These are phyloP conservation scores for Leccinum boreale DNA, from an alignment of 768 basidiomycete species.

Conservation along the genomic window DNA sequence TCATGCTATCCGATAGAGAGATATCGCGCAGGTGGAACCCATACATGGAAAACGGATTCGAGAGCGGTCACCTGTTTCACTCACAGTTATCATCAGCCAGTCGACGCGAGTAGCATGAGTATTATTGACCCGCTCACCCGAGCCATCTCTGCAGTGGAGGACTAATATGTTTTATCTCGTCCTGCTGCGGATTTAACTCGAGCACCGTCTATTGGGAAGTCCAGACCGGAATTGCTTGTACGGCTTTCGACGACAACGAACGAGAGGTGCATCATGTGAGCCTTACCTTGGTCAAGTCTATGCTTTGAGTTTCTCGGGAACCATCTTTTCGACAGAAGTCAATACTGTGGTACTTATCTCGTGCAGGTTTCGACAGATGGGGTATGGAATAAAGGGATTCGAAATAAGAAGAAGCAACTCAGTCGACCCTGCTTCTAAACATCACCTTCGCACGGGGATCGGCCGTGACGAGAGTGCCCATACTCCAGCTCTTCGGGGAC, in stretches of 20 bases:
- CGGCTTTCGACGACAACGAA: not conserved
- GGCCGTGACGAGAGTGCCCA: not conserved
- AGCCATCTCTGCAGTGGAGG: not conserved
- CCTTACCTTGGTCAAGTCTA: not conserved
- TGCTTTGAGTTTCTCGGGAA: not conserved
- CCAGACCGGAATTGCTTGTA: not conserved
- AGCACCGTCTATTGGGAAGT: not conserved
- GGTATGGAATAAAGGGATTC: not conserved
- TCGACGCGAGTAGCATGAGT: not conserved
- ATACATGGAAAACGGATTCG: not conserved
- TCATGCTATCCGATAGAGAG: not conserved
- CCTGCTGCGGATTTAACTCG: not conserved
- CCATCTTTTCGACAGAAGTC: not conserved
- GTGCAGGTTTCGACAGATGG: not conserved
- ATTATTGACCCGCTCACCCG: not conserved
- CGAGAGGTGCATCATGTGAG: not conserved
- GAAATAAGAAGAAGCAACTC: not conserved
- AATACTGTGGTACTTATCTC: not conserved
- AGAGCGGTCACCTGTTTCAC: not conserved
- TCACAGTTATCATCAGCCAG: not conserved
- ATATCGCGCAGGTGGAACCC: not conserved
- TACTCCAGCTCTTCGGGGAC: not conserved
- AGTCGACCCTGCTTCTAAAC: slow-evolving; percentile 12
- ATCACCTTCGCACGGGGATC: slow-evolving; percentile 7
- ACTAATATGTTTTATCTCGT: no score